Evolutionary conservation across 345 rosid genomes (phyloP), one percentile per base, ranked within the genome.

Genomic region (Corchorus olitorius): DNA sequence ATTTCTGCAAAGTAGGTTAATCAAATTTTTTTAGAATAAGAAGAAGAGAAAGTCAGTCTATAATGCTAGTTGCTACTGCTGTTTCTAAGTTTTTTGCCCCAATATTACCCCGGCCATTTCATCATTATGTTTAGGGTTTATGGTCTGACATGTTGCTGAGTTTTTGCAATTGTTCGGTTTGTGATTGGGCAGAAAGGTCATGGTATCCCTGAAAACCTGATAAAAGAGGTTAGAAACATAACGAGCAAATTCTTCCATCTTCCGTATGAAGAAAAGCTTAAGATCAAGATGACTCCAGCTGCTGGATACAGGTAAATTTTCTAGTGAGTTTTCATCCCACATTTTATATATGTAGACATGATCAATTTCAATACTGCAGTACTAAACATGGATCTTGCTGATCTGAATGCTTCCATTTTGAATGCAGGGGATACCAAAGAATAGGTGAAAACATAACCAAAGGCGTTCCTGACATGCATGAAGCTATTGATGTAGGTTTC

Each of bases 341-440:
- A 35, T 35, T 4, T 65, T 27, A 27, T n/a, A 2, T n/a, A 3
- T 56, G 34, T 9, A 9, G 8, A 20, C 4, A 20, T 56, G 9
- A 56, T 4, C 20, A 27, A 13, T 1, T 56, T 56, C 3, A 20
- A 56, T 27, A 56, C 10, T 56, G 20, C 5, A 56, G 14, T 19
- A 20, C 14, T 19, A 5, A 8, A 16, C 4, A 15, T 15, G 43
- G 11, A 53, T n/a, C 64, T 76, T 37, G 46, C 67, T 15, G 15
- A 19, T 53, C 10, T 6, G 8, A n/a, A 13, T 19, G 54, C 19
- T 65, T 49, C 75, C 12, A 33, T 53, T 83, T 65, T 78, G n/a
- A 62, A 13, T 84, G 86, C 89, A 94, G 98, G 83, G 98, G 95
- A 77, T 94, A 90, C 85, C 97, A 94, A 80, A 90, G 88, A 72